These are phyloP conservation scores for Cochlearia excelsa DNA, from an alignment of 345 rosid genomes.

Conservation along the genomic window DNA sequence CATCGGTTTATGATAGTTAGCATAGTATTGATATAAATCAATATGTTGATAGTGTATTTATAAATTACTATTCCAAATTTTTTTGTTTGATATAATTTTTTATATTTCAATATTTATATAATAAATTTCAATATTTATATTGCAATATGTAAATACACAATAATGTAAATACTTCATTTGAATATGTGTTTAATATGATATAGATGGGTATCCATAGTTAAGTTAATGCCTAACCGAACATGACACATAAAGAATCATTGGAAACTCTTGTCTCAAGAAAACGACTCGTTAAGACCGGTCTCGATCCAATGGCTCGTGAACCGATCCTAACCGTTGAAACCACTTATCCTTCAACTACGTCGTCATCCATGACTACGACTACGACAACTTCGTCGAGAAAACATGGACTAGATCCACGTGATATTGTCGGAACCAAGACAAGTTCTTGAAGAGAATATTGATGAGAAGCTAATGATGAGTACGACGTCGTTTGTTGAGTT, in stretches of 20 bases:
- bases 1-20: no score
- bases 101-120: no score
- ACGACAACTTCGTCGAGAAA: conserved; percentile 25
- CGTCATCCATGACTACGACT: conserved; percentile 9
- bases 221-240: conserved; percentile 34
- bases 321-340: conserved; percentile 8
- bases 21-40: no score
- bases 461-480: no score
- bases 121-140: no score
- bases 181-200: no score
- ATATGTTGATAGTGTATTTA: no score
- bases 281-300: conserved; percentile 28
- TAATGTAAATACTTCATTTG: no score
- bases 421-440: conserved; percentile 25
- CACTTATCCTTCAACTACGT: conserved; percentile 16
- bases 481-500: conserved; percentile 20
- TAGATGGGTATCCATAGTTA: conserved; percentile 40
- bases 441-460: conserved; percentile 11
- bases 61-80: no score
- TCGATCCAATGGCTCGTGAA: conserved; percentile 34
- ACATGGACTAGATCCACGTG: conserved; percentile 15
- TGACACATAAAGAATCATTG: conserved; percentile 40
- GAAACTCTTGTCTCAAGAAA: conserved; percentile 39
- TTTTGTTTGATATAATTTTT: no score
- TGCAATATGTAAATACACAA: no score